Conservation (phyloP, 2,329 filamentous ascomycete genomes). For the Aureobasidium sp. region DNA sequence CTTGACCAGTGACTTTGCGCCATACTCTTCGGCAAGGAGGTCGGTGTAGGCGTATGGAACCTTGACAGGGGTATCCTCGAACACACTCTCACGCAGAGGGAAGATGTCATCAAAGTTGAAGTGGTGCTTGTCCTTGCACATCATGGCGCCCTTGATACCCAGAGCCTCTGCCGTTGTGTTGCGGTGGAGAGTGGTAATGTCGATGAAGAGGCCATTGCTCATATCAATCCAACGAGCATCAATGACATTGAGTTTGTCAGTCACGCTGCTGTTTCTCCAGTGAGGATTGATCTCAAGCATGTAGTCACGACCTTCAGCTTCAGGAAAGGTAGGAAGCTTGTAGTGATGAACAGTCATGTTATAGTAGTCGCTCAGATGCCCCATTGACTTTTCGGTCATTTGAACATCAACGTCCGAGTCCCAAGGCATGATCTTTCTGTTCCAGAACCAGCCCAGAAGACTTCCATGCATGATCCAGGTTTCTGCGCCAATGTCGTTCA, state of each 20-base stretch:
- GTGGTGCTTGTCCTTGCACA: constrained; percentile 52
- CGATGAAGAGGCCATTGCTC: constrained; percentile 53
- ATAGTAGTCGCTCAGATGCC: constrained; percentile 52
- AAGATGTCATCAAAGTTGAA: constrained; percentile 51
- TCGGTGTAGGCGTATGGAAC: constrained; percentile 52
- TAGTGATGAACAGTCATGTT: constrained; percentile 54
- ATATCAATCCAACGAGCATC: constrained; percentile 57
- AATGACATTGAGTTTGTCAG: constrained; percentile 49
- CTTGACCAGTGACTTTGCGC: constrained; percentile 41
- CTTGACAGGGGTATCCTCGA: constrained; percentile 48
- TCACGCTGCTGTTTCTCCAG: constrained; percentile 38
- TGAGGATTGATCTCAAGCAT: constrained; percentile 55
- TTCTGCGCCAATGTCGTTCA: constrained; percentile 50
- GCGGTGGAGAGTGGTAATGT: constrained; percentile 51
- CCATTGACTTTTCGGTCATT: constrained; percentile 48
- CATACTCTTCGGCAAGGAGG: constrained; percentile 51
- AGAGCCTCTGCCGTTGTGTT: constrained; percentile 35
- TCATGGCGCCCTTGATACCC: constrained; percentile 39
- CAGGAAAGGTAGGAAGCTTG: constrained; percentile 25
- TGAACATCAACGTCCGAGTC: constrained; percentile 56
- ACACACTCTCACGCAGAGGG: constrained; percentile 48
- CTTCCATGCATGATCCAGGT: constrained; percentile 60
- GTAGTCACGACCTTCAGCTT: constrained; percentile 35
- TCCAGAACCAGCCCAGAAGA: constrained; percentile 58
- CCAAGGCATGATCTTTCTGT: constrained; percentile 54